Percentiles rank a stretch among this genome's conserved stretches.
Conservation (phyloP, 352 stramenopile species). For the Phytopythium montanum region DNA sequence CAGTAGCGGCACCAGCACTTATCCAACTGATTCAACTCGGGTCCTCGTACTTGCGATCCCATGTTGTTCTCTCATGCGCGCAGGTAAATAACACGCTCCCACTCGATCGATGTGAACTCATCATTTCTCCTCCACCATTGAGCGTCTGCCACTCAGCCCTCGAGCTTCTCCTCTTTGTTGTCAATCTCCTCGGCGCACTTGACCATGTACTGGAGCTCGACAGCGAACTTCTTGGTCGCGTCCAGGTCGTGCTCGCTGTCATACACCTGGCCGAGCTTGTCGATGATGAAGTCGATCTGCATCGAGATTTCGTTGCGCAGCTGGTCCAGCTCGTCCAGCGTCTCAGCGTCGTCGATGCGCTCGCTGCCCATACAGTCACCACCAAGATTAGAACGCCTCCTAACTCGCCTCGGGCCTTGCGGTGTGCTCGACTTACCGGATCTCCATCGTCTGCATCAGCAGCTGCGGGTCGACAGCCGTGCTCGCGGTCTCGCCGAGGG, state of each 20-base stretch:
- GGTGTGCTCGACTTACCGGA: constrained; percentile 34
- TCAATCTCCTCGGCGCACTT: constrained; percentile 85
- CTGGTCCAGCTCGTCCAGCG: constrained; percentile 43
- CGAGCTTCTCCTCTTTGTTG: constrained; percentile 65
- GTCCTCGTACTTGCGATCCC: background rate
- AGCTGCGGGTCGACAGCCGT: constrained; percentile 71
- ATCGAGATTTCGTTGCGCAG: constrained; percentile 59
- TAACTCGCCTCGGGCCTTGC: background rate
- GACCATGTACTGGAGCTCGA: constrained; percentile 86
- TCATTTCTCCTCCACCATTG: background rate
- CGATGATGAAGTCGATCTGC: constrained; percentile 72
- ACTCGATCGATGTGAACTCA: background rate
- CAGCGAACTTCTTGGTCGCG: constrained; percentile 59
- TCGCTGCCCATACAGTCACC: constrained; percentile 35
- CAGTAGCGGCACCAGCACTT: background rate
- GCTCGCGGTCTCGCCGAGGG: constrained; percentile 67
- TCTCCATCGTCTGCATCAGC: constrained; percentile 86
- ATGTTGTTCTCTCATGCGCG: background rate
- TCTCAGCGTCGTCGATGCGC: constrained; percentile 56
- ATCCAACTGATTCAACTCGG: background rate
- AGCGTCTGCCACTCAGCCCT: constrained; percentile 11
- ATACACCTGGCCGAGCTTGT: constrained; percentile 71
- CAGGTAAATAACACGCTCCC: constrained; percentile 2
- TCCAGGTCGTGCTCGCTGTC: constrained; percentile 74
- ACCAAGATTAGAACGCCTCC: background rate